Base-by-base conservation (phyloP, 1,284 basidiomycete species). In the Pseudozyma sp. region DNA sequence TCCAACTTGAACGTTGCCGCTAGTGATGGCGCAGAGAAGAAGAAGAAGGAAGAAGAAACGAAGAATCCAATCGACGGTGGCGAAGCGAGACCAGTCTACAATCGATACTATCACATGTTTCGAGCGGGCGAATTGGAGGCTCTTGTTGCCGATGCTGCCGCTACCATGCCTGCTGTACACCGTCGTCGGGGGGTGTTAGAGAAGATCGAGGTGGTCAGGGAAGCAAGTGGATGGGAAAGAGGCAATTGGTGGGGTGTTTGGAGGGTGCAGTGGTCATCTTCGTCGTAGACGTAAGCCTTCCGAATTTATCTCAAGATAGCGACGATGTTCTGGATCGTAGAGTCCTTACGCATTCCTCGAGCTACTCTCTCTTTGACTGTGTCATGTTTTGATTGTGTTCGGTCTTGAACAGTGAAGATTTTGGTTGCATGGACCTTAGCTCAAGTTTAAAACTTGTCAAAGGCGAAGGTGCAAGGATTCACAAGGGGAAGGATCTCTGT, bases 241-340 rank as follows among this genome's bases (percentile, higher is more conserved):
- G 83, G 83, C 11, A 85, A 85, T 52, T 85, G 83, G 83, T 85
- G 82, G 81, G 83, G 83, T 1, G 71, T 84, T 9, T 85, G 83
- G 83, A 57, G 75, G 12, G 82, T 83, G n/a, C 69, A 72, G 42
- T 73, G 45, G 45, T 18, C 43, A 31, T 31, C 25, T 6, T 31
- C 25, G 25, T 31, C 25, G 25, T n/a, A n/a, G 43, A 44, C 8
- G 43, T 2, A 3, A 16, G 12, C 5, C 9, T 7, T n/a, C n/a
- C 5, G 5, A 3, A 7, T 10, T 5, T 44, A 9, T 7, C 3
- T 44, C 43, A 14, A 44, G 3, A 4, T 40, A n/a, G n/a, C 38
- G 38, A 8, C 38, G 38, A 39, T 39, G 38, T 14, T 9, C 14
- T 8, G 9, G 38, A 39, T 39, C 38, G n/a, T n/a, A 9, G 38